Conservation (phyloP, 2,329 filamentous ascomycete species). For the Diaporthe batatas region DNA sequence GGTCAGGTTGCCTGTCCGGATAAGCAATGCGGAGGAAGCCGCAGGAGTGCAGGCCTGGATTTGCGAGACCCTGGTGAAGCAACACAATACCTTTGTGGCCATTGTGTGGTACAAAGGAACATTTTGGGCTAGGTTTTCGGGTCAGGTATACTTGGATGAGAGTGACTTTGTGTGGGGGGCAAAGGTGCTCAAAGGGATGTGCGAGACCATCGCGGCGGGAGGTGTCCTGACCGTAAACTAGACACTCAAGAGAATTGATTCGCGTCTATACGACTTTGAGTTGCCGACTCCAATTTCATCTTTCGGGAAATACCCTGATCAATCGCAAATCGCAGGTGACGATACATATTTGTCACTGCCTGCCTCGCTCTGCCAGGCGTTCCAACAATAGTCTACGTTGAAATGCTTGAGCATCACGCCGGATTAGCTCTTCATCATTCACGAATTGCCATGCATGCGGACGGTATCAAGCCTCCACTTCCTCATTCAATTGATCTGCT, state of each 20-base stretch:
- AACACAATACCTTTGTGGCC: slow-evolving; percentile 78
- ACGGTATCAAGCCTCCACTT: too few relatives aligned
- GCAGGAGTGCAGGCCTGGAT: slow-evolving; percentile 62
- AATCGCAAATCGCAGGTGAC: too few relatives aligned
- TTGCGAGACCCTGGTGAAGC: slow-evolving; percentile 61
- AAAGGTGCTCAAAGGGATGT: slow-evolving; percentile 66
- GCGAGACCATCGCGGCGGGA: slow-evolving; percentile 33
- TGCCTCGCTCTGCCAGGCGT: too few relatives aligned
- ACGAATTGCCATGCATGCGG: too few relatives aligned
- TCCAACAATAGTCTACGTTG: too few relatives aligned
- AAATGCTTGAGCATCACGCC: background rate
- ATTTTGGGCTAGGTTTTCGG: slow-evolving; percentile 81
- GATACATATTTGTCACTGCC: too few relatives aligned
- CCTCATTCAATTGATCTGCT: too few relatives aligned
- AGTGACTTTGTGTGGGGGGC: slow-evolving; percentile 82
- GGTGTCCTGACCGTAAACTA: background rate
- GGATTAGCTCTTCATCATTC: too few relatives aligned
- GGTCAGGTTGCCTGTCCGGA: slow-evolving; percentile 75
- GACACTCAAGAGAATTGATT: background rate
- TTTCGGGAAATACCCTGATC: too few relatives aligned
- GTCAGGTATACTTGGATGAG: slow-evolving; percentile 84
- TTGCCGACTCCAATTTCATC: too few relatives aligned
- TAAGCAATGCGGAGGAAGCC: slow-evolving; percentile 41
- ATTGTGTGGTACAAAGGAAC: slow-evolving; percentile 70
- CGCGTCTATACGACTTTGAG: too few relatives aligned